phyloP scores from a whole-genome alignment of 1,139 yeast species.

The Yamadazyma dendronema region DNA sequence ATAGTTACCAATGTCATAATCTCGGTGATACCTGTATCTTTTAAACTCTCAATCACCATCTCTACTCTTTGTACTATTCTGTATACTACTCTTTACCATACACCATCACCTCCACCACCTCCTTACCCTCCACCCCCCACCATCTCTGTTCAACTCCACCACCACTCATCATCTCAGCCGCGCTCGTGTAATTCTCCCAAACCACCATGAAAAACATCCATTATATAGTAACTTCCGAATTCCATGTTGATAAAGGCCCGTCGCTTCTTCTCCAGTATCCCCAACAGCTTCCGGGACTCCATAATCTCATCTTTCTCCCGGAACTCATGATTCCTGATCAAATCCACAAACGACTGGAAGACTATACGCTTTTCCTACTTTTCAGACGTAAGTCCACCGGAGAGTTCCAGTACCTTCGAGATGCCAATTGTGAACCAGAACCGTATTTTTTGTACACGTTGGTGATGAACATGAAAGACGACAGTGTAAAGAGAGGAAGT shows the following conservation, averaged over 20 bases:
- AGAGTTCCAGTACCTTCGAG: slow-evolving; percentile 40
- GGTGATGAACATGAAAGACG: slow-evolving; percentile 51
- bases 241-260: slow-evolving; percentile 58
- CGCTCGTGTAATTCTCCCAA: slow-evolving; percentile 1
- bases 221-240: slow-evolving; percentile 54
- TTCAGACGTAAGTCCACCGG: slow-evolving; percentile 40
- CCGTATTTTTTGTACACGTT: slow-evolving; percentile 56
- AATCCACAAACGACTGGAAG: slow-evolving; percentile 58
- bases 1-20: too few relatives aligned
- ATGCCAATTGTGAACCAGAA: slow-evolving; percentile 32
- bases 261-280: slow-evolving; percentile 51
- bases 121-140: neutral
- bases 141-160: neutral
- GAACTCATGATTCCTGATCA: slow-evolving; percentile 66
- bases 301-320: slow-evolving; percentile 41
- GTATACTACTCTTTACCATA: too few relatives aligned
- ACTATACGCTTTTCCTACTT: slow-evolving; percentile 57
- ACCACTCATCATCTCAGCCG: neutral
- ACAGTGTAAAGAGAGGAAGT: slow-evolving; percentile 51
- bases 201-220: slow-evolving; percentile 30
- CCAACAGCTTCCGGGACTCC: slow-evolving; percentile 40
- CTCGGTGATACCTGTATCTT: too few relatives aligned
- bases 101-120: too few relatives aligned
- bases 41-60: too few relatives aligned
- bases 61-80: too few relatives aligned